Evolutionary conservation across 2,329 filamentous ascomycete genomes (phyloP).

Genomic region (Exophiala spinifera): DNA sequence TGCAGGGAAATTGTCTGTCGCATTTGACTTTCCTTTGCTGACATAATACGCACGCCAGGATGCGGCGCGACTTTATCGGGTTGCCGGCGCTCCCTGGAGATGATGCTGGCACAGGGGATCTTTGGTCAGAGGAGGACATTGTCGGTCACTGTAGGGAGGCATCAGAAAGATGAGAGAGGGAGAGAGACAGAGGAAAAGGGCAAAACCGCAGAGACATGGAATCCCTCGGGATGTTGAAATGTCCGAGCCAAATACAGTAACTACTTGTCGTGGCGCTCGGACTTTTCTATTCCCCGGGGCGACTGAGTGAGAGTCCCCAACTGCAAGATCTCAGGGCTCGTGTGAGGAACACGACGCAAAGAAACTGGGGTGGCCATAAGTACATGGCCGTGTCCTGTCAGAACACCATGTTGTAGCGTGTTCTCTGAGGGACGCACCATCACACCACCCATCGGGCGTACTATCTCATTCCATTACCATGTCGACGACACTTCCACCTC

Average conservation of each 20-base stretch:
- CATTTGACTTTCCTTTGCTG: slow-evolving; percentile 75
- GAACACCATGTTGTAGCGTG: neutral
- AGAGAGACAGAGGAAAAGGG: neutral
- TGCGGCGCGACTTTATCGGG: slow-evolving; percentile 35
- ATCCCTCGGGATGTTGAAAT: neutral
- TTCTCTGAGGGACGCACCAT: neutral
- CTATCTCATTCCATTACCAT: neutral
- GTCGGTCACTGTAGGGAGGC: too few species aligned
- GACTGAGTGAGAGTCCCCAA: too few species aligned
- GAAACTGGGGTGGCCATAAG: too few species aligned
- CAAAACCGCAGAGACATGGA: neutral
- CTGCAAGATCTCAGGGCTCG: too few species aligned
- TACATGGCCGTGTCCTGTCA: neutral
- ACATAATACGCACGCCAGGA: slow-evolving; percentile 64
- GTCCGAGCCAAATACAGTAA: neutral
- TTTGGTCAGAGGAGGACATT: too few species aligned
- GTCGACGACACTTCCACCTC: neutral
- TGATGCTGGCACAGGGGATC: too few species aligned
- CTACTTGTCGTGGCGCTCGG: too few species aligned
- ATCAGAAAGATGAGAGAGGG: neutral
- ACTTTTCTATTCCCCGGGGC: too few species aligned
- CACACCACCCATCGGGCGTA: neutral
- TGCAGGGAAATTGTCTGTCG: slow-evolving; percentile 69
- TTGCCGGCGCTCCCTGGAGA: too few species aligned
- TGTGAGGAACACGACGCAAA: too few species aligned